Evolutionary conservation across 192 early-diverging fungal species (phyloP), one percentile per base, ranked within the genome.

Genomic region (Mortierella claussenii): DNA sequence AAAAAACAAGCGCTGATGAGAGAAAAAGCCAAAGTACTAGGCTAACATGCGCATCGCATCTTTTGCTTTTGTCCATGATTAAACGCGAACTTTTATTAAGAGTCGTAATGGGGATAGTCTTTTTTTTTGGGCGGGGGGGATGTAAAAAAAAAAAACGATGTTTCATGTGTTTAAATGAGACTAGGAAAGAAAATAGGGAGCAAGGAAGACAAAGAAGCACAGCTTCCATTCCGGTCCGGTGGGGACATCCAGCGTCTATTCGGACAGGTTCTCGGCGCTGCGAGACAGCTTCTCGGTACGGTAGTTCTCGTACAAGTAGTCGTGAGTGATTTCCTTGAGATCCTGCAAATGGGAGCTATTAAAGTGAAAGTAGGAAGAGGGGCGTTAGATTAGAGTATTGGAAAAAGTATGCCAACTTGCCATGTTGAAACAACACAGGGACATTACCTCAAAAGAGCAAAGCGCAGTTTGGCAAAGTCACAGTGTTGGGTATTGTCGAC

Each of bases 401-500:
- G 44, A 26, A 18, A 55, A 42, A 28, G 15, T 42, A 4, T 42
- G 26, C 11, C 26, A 21, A 6, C 30, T 26, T 27, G 20, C 23
- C 36, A 37, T 42, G 24, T 21, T 55, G 2, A 57, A 57, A 26
- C 21, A 13, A 62, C 34, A 43, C 1, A 53, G 1, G 20, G 28
- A 20, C n/a, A 31, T 23, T n/a, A 89, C 88, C 90, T 83, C 65
- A 97, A 89, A 55, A 97, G 79, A 24, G 97, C 91, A 58, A 95
- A 94, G 55, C 97, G 90, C 68, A 99, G 85, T 64, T 91, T 90
- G 49, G 92, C 94, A 88, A 98, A 99, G 80, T 99, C 98, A 60
- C 91, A 94, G 86, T 99, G 97, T 81, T 95, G 88, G 51, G 92
- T 90, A 79, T 98, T 97, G 70, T 99, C 98, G 34, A 98, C 94